A percentile compares a stretch with the other conserved stretches of the same genome.
These are phyloP conservation scores for Beverwykella pulmonaria DNA, from an alignment of 495 filamentous ascomycete genomes.

Conservation along the genomic window DNA sequence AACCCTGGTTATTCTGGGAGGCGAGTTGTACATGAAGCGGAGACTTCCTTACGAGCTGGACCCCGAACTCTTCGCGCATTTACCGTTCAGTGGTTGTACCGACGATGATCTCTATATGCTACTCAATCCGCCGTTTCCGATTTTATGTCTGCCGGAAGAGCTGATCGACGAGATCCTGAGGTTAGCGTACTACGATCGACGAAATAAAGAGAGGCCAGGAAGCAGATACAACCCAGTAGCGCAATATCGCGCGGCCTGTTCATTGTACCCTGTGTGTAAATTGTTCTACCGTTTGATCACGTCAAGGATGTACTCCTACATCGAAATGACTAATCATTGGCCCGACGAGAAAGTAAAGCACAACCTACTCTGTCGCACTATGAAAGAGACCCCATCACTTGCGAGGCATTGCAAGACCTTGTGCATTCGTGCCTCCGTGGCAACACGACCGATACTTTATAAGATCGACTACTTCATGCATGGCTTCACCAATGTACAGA, in stretches of 20 bases:
- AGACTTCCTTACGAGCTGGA: not conserved
- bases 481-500: not conserved
- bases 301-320: not conserved
- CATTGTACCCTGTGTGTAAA: not conserved
- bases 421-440: not conserved
- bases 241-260: not conserved
- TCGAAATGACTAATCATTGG: not conserved
- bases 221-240: not conserved
- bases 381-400: not conserved
- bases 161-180: constrained; percentile 1
- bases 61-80: not conserved
- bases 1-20: not conserved
- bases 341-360: not conserved
- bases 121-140: not conserved
- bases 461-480: not conserved
- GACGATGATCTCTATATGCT: constrained; percentile 1
- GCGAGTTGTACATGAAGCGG: not conserved
- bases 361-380: not conserved
- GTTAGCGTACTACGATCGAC: not conserved
- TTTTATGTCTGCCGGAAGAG: not conserved
- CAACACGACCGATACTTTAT: not conserved
- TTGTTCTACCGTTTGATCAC: not conserved
- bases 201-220: not conserved
- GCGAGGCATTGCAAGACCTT: not conserved
- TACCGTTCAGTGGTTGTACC: not conserved